Evolutionary conservation across 164 flowering plant species (phyloP).

Genomic region (Vitis cinerea): DNA sequence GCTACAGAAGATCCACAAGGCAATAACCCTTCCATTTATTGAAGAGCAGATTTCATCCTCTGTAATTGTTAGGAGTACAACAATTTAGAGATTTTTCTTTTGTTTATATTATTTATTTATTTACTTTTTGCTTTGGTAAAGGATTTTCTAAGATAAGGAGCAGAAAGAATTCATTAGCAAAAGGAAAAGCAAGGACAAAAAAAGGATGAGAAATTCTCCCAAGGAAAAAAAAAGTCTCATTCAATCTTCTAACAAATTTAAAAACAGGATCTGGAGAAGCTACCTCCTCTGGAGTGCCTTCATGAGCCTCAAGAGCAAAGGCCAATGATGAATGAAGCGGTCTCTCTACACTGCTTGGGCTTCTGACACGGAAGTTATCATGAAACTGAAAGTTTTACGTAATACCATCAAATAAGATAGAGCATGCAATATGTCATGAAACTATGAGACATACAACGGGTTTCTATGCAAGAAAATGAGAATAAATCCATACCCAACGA

Average conservation of each 20-base stretch:
- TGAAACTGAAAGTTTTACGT: slow-evolving; percentile 53
- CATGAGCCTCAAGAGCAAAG: slow-evolving; percentile 58
- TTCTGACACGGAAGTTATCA: slow-evolving; percentile 47
- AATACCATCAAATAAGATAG: slow-evolving; percentile 10
- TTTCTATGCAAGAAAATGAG: background rate
- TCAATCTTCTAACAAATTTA: too few species aligned
- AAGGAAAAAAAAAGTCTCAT: too few species aligned
- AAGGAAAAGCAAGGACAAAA: background rate
- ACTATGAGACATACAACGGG: background rate
- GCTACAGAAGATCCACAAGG: too few species aligned
- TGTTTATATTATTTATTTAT: too few species aligned
- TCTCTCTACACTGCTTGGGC: slow-evolving; percentile 29
- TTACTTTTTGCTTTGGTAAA: too few species aligned
- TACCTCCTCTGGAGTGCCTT: slow-evolving; percentile 92
- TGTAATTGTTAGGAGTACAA: too few species aligned
- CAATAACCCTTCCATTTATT: too few species aligned
- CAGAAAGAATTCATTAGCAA: background rate
- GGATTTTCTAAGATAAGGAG: too few species aligned
- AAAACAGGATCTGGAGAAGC: background rate
- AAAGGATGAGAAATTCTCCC: too few species aligned
- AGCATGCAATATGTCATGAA: slow-evolving; percentile 3
- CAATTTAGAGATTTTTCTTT: too few species aligned
- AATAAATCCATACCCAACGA: slow-evolving; percentile 61
- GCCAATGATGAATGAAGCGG: slow-evolving; percentile 53
- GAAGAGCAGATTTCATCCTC: too few species aligned